These are phyloP conservation scores for Chalciporus piperatus DNA, from an alignment of 768 basidiomycete species.

Conservation along the genomic window DNA sequence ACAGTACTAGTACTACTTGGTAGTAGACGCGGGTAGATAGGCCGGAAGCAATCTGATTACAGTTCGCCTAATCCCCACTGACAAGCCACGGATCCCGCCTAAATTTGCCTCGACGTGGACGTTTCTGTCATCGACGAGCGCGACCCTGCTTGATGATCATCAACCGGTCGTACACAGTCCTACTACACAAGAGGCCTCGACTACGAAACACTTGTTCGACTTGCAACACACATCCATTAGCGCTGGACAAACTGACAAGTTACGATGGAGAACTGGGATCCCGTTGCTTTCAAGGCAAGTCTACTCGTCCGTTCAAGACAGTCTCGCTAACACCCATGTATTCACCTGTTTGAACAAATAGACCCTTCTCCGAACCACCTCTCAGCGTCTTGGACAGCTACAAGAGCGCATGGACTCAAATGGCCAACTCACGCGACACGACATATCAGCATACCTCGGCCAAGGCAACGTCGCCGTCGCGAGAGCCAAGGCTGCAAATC, in stretches of 20 bases:
- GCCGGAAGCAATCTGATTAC: too few relatives aligned
- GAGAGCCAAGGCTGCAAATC: slow-evolving; percentile 67
- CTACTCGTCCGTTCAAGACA: background rate
- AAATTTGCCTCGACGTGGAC: background rate
- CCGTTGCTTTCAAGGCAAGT: slow-evolving; percentile 31
- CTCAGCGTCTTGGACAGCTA: slow-evolving; percentile 64
- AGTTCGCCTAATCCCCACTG: background rate
- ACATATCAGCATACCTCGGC: slow-evolving; percentile 64
- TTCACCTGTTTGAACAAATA: slow-evolving; percentile 25
- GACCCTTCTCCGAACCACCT: slow-evolving; percentile 62
- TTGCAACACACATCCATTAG: too few relatives aligned
- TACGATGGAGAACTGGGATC: slow-evolving; percentile 30
- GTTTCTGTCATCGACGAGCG: too few relatives aligned
- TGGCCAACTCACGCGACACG: slow-evolving; percentile 57
- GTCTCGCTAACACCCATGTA: background rate
- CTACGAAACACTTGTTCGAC: background rate
- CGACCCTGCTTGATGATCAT: background rate
- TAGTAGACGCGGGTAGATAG: too few relatives aligned
- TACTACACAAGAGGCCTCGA: background rate
- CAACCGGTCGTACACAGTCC: too few relatives aligned
- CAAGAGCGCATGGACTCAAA: slow-evolving; percentile 69
- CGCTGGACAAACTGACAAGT: background rate
- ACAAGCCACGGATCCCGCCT: background rate
- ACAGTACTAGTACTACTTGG: too few relatives aligned
- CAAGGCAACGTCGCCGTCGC: slow-evolving; percentile 62